A percentile compares a stretch with the other conserved stretches of the same genome.
Evolutionary conservation across 2,329 filamentous ascomycete genomes (phyloP).

Genomic region (Parastagonospora nodorum): DNA sequence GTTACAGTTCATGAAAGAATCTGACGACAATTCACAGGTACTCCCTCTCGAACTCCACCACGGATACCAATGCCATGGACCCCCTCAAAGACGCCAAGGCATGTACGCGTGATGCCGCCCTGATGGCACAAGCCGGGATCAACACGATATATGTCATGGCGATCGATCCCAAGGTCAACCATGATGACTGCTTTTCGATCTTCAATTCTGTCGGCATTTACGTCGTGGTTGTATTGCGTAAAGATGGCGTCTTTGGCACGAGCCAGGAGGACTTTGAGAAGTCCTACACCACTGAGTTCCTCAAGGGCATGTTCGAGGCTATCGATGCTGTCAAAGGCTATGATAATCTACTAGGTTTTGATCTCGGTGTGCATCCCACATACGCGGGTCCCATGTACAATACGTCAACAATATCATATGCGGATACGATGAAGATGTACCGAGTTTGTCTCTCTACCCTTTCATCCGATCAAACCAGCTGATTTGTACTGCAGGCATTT

Average conservation of each 20-base stretch:
- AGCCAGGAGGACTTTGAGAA: neutral
- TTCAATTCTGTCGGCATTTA: slow-evolving; percentile 19
- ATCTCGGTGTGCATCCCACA: slow-evolving; percentile 4
- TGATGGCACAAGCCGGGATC: slow-evolving; percentile 14
- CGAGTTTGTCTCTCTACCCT: slow-evolving; percentile 1
- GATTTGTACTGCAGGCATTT: slow-evolving; percentile 2
- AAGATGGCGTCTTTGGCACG: slow-evolving; percentile 2
- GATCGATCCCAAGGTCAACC: slow-evolving; percentile 8
- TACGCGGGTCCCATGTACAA: neutral
- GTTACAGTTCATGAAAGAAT: neutral
- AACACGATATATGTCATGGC: slow-evolving; percentile 13
- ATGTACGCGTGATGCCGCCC: slow-evolving; percentile 19
- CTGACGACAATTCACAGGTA: slow-evolving; percentile 16
- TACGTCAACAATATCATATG: neutral
- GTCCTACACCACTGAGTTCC: slow-evolving; percentile 8
- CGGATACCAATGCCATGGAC: slow-evolving; percentile 12
- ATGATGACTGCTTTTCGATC: slow-evolving; percentile 19
- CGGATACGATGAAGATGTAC: slow-evolving; percentile 6
- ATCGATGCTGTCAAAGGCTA: slow-evolving; percentile 20
- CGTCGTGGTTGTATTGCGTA: slow-evolving; percentile 9
- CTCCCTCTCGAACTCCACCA: slow-evolving; percentile 12
- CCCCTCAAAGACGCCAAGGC: slow-evolving; percentile 8
- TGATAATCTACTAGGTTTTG: slow-evolving; percentile 13
- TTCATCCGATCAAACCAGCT: neutral
- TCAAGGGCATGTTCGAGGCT: slow-evolving; percentile 9